Conservation (phyloP, 164 flowering plant genomes). For the Umbellularia californica region DNA sequence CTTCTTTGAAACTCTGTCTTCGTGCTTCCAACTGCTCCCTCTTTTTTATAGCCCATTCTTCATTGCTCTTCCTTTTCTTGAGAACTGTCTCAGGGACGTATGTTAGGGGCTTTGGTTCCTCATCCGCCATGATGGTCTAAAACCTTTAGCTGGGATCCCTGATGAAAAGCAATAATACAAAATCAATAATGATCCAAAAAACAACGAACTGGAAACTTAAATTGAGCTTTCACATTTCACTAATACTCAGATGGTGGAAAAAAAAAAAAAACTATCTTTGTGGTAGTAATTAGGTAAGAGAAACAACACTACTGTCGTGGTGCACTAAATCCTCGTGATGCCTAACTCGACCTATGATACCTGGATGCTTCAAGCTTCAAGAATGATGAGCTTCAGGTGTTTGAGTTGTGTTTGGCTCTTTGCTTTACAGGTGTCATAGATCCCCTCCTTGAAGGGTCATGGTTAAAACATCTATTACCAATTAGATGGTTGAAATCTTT, state of each 20-base stretch:
- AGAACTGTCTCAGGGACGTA: slow-evolving; percentile 58
- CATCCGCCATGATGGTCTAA: slow-evolving; percentile 29
- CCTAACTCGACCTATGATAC: no score
- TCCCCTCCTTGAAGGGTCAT: no score
- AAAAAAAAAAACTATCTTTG: no score
- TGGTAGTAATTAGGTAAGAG: background rate
- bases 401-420: no score
- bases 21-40: slow-evolving; percentile 48
- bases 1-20: slow-evolving; percentile 31
- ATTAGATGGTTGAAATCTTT: no score
- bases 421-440: no score
- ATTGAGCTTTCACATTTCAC: background rate
- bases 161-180: background rate
- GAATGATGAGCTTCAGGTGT: no score
- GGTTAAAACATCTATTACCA: no score
- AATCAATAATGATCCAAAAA: background rate
- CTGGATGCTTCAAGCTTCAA: no score
- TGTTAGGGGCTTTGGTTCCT: slow-evolving; percentile 33
- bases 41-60: slow-evolving; percentile 65
- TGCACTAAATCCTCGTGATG: background rate
- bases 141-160: background rate
- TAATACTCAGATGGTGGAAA: background rate
- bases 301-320: background rate
- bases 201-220: background rate
- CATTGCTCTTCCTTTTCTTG: slow-evolving; percentile 75